Base-by-base conservation (phyloP, 2,329 filamentous ascomycete genomes). In the Monilinia polystroma region DNA sequence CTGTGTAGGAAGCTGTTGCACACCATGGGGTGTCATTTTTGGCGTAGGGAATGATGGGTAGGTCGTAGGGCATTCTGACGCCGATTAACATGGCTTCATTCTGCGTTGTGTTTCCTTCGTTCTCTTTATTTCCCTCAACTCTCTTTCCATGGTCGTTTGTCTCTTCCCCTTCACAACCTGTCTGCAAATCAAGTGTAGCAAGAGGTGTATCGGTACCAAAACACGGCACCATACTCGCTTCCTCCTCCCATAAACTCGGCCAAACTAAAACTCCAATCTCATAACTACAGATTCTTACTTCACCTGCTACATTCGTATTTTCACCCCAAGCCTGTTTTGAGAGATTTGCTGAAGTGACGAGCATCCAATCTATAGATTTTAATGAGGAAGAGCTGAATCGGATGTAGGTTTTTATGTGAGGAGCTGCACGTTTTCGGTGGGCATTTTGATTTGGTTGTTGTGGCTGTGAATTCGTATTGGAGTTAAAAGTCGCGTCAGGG, bases 251-350 rank as follows among this genome's bases (percentile, higher is more conserved):
- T 23, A 89, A 75, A 10, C 78, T 85, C 0, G 93, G 92, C 91
- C 92, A 96, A 0, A 96, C 83, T 57, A 96, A 75, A 1, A 97
- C 91, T 0, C 93, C 93, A 43, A 92, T 84, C 76, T 97, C 93
- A 81, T 89, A 97, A 41, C 91, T 95, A 67, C 89, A 87, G 38
- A 96, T 86, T 47, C 88, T 84, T 41, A 92, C 80, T 72, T 91
- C 84, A 0, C 85, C 86, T 0, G 81, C 80, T 3, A 80, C 14
- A 68, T 84, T 86, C 1, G 76, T 77, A 3, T 84, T 81, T 49
- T 90, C 87, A 1, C 93, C 93, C 93, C 93, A 97, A 0, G 93
- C 93, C 77, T 96, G 92, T 69, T 89, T 94, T 1, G 91, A 95
- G 2, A 97, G 77, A 72, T 96, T 97, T n/a, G 93, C 92, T n/a